phyloP scores from a whole-genome alignment of 345 rosid genomes.

The Carallia pectinifolia region DNA sequence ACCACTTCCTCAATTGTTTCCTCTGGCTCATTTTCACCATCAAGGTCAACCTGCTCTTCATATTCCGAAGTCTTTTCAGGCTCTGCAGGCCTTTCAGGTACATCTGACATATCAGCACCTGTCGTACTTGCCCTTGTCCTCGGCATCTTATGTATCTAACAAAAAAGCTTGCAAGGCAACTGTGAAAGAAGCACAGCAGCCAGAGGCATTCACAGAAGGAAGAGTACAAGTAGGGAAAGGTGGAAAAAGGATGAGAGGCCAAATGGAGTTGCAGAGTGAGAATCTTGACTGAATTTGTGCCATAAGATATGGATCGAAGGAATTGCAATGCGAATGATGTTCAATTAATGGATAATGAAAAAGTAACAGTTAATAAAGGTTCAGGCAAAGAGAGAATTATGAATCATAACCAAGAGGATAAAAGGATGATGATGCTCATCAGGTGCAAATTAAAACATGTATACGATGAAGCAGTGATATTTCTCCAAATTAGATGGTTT shows the following conservation, averaged over 20 bases:
- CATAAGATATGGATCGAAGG: conserved; percentile 33
- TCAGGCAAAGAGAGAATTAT: conserved; percentile 24
- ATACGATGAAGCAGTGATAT: conserved; percentile 19
- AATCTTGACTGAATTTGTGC: conserved; percentile 26
- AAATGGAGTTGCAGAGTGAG: conserved; percentile 30
- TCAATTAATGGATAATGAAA: conserved; percentile 36
- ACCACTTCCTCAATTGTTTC: conserved; percentile 32
- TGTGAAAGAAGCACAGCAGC: conserved; percentile 38
- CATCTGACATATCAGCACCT: conserved; percentile 26
- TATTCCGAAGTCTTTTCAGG: conserved; percentile 17
- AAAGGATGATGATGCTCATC: conserved; percentile 26
- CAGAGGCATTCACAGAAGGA: conserved; percentile 33
- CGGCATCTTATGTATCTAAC: conserved; percentile 31
- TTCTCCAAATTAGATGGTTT: conserved; percentile 16
- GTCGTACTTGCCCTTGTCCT: conserved; percentile 22
- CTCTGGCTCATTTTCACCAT: conserved; percentile 27
- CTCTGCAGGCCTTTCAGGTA: conserved; percentile 13
- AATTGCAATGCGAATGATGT: conserved; percentile 25
- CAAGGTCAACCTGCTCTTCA: conserved; percentile 33
- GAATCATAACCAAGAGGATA: conserved; percentile 26
- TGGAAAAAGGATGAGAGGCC: conserved; percentile 32
- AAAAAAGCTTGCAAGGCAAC: conserved; percentile 37
- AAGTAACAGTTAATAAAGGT: conserved; percentile 8
- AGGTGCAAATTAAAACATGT: conserved; percentile 23
- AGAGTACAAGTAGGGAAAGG: conserved; percentile 32